Percentiles rank a stretch among this genome's conserved stretches.
phyloP scores from a whole-genome alignment of 192 early-diverging fungal genomes.

The Anaeromyces robustus region DNA sequence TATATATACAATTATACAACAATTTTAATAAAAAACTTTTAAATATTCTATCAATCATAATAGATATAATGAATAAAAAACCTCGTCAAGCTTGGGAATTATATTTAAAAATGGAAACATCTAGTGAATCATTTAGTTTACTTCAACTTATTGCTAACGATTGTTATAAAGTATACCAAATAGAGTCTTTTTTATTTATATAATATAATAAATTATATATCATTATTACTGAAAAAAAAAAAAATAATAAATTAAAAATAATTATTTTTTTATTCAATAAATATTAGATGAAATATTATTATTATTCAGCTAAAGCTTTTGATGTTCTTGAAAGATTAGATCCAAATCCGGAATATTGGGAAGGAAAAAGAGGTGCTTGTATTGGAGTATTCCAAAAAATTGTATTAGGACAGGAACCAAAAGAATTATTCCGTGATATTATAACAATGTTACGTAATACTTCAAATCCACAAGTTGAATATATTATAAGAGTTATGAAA shows the following conservation, averaged over 20 bases:
- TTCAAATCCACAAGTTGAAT: constrained; percentile 44
- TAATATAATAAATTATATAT: too few species aligned
- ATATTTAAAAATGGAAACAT: constrained; percentile 50
- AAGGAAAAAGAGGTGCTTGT: constrained; percentile 46
- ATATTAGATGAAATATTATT: constrained; percentile 24
- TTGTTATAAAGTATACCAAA: constrained; percentile 35
- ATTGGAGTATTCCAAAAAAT: constrained; percentile 38
- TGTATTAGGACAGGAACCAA: constrained; percentile 23
- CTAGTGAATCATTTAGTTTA: constrained; percentile 42
- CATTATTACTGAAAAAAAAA: too few species aligned
- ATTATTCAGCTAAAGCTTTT: constrained; percentile 39
- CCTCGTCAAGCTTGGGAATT: constrained; percentile 41
- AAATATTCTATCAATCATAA: too few species aligned
- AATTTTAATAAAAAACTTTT: too few species aligned
- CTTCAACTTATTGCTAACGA: constrained; percentile 45
- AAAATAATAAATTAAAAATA: not conserved
- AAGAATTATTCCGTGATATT: constrained; percentile 33
- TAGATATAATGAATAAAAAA: constrained; percentile 50
- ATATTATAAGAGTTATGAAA: constrained; percentile 38
- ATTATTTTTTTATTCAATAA: not conserved
- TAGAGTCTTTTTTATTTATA: too few species aligned
- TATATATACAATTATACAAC: too few species aligned
- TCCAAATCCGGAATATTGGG: constrained; percentile 47
- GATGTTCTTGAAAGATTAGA: constrained; percentile 44
- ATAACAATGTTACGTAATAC: constrained; percentile 33